Base-by-base conservation (phyloP, 1,139 yeast species). In the Sugiyamaella novakii region DNA sequence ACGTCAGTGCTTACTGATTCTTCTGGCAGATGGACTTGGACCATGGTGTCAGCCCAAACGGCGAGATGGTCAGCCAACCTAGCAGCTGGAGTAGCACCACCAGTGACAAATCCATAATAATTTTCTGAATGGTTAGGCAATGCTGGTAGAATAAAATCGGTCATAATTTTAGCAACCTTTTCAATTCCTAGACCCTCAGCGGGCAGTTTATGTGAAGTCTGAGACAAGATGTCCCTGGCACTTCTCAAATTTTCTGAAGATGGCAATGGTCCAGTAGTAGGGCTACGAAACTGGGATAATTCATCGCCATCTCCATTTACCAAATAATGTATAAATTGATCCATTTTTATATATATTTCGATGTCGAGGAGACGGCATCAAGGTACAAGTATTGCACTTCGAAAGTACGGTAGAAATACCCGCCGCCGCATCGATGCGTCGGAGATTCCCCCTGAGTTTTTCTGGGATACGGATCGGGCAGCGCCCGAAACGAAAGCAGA, bases 71-170 rank as follows among this genome's bases (percentile, higher is more conserved):
- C 65, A 3, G 61, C 65, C 17, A 55, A 28, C 11, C 51, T 47
- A n/a, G 65, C 64, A 2, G 64, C 65, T 1, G 65, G 65, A 3
- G 65, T 62, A 14, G 50, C 58, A 2, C 64, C 64, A 3, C 65
- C 65, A 24, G 60, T 59, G 27, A 62, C 65, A 46, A 62, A 60
- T 2, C 65, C 65, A 34, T 61, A 59, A 47, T 59, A 62, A 29
- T 56, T 53, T 2, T 49, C 42, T n/a, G 57, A 43, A 28, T 61
- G 64, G 40, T 57, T 51, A 28, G 57, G 55, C 39, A 61, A 40
- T 1, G 54, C 63, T 3, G 63, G 62, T 10, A 55, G 35, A 2
- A 62, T 50, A 7, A 41, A 36, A 31, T 50, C 40, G 8, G 45
- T 36, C 18, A 61, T 19, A 27, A 43, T 46, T 7, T 47, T 49